These are phyloP conservation scores for Xylaria sp. DNA, from an alignment of 2,329 filamentous ascomycete species.

Conservation along the genomic window DNA sequence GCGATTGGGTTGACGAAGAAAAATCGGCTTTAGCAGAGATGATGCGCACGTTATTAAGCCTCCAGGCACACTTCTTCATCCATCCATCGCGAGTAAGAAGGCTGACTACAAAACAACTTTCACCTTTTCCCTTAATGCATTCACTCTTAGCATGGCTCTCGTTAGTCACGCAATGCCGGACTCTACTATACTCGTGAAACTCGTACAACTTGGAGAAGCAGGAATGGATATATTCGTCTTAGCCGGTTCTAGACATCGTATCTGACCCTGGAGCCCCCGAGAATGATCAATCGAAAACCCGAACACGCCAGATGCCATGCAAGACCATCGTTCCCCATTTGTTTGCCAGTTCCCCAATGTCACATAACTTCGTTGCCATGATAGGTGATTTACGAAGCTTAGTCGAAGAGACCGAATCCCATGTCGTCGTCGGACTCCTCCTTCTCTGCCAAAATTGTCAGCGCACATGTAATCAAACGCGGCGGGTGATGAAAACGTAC, in stretches of 20 bases:
- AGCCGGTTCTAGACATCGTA: constrained; percentile 42
- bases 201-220: constrained; percentile 39
- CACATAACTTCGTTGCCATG: constrained; percentile 43
- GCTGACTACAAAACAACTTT: neutral
- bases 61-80: neutral
- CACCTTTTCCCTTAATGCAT: neutral
- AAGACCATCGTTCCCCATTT: constrained; percentile 46
- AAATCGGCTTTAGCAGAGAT: no score
- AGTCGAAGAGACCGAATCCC: constrained; percentile 82
- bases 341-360: constrained; percentile 45
- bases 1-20: no score
- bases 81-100: neutral
- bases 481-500: constrained; percentile 64
- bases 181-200: neutral
- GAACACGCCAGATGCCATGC: constrained; percentile 47
- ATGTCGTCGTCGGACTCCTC: constrained; percentile 81
- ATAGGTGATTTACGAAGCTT: constrained; percentile 55
- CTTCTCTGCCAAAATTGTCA: constrained; percentile 59
- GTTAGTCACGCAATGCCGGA: neutral
- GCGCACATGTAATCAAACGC: neutral
- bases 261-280: constrained; percentile 31
- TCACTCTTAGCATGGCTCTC: neutral
- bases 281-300: constrained; percentile 46
- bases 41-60: no score
- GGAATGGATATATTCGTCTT: constrained; percentile 44